Percentiles rank a stretch among this genome's conserved stretches.
These are phyloP conservation scores for Capsaspora owczarzaki DNA, from an alignment of 78 protist species.

Conservation along the genomic window DNA sequence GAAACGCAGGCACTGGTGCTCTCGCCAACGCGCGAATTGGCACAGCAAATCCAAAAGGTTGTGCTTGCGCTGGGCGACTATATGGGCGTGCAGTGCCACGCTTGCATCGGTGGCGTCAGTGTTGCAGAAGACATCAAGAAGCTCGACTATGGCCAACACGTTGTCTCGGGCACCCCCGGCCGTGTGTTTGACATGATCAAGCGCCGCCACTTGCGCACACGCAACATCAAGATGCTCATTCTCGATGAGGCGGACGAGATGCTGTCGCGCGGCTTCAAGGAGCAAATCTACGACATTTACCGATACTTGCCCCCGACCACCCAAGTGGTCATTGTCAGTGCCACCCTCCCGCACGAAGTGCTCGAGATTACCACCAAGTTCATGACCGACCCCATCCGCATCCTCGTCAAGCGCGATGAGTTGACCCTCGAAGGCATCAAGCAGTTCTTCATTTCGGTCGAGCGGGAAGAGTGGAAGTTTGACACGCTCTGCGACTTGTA, in stretches of 20 bases:
- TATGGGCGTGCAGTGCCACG: conserved; percentile 74
- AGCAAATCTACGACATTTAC: conserved; percentile 97
- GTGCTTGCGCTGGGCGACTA: conserved; percentile 75
- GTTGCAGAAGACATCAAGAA: conserved; percentile 75
- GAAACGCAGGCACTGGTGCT: conserved; percentile 87
- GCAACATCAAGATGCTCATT: conserved; percentile 79
- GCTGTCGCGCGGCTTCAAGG: conserved; percentile 83
- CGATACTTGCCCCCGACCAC: conserved; percentile 82
- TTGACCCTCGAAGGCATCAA: conserved; percentile 92
- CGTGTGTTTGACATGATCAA: conserved; percentile 91
- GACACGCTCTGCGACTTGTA: conserved; percentile 98
- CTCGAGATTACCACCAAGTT: conserved; percentile 83
- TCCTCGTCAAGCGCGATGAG: conserved; percentile 96
- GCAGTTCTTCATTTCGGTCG: conserved; percentile 93
- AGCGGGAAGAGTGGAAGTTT: conserved; percentile 97
- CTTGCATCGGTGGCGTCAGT: conserved; percentile 91
- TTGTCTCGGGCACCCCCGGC: conserved; percentile 97
- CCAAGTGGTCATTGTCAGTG: conserved; percentile 93
- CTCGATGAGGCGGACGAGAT: conserved; percentile 99
- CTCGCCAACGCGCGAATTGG: conserved; percentile 96
- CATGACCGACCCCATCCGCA: conserved; percentile 88
- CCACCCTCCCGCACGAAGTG: conserved; percentile 95
- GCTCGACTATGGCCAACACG: conserved; percentile 67
- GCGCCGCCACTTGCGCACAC: conserved; percentile 64
- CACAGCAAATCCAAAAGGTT: conserved; percentile 89